These are phyloP conservation scores for Fusarium drepaniforme DNA, from an alignment of 2,329 filamentous ascomycete genomes.

Conservation along the genomic window DNA sequence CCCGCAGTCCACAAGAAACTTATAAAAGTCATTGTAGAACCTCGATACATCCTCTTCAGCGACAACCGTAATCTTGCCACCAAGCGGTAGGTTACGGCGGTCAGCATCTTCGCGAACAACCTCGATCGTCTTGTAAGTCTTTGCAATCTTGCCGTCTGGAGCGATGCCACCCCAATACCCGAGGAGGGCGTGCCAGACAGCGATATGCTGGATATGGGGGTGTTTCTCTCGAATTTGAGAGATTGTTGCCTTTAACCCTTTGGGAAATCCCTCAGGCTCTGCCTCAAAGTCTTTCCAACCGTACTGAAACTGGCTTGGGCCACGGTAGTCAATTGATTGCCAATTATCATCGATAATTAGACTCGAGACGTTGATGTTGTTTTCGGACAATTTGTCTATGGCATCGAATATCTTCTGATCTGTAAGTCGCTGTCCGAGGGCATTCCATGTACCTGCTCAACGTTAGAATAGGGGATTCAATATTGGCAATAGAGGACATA, in stretches of 20 bases:
- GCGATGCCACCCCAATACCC: conserved; percentile 95
- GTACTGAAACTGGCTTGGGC: conserved; percentile 65
- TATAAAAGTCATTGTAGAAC: conserved; percentile 94
- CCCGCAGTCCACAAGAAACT: conserved; percentile 79
- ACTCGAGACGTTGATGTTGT: conserved; percentile 82
- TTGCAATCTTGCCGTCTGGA: conserved; percentile 78
- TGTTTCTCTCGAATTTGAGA: conserved; percentile 76
- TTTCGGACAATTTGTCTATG: conserved; percentile 75
- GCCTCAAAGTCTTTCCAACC: conserved; percentile 91
- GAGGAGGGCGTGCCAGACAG: conserved; percentile 92
- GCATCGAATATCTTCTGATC: conserved; percentile 84
- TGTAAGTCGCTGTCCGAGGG: conserved; percentile 84
- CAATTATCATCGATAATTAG: conserved; percentile 98
- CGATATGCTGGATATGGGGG: conserved; percentile 82
- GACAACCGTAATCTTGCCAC: conserved; percentile 78
- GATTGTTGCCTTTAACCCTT: conserved; percentile 80
- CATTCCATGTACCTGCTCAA: conserved; percentile 85
- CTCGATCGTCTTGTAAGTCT: conserved; percentile 81
- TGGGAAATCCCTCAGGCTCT: conserved; percentile 81
- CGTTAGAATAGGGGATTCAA: conserved; percentile 27
- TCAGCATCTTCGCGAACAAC: conserved; percentile 63
- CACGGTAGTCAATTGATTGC: conserved; percentile 77
- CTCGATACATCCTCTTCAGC: conserved; percentile 78
- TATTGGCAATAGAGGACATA: conserved; percentile 48
- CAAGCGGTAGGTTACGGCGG: conserved; percentile 62